Base-by-base conservation (phyloP, 805 yeast genomes). In the Ogataea trehalophila region DNA sequence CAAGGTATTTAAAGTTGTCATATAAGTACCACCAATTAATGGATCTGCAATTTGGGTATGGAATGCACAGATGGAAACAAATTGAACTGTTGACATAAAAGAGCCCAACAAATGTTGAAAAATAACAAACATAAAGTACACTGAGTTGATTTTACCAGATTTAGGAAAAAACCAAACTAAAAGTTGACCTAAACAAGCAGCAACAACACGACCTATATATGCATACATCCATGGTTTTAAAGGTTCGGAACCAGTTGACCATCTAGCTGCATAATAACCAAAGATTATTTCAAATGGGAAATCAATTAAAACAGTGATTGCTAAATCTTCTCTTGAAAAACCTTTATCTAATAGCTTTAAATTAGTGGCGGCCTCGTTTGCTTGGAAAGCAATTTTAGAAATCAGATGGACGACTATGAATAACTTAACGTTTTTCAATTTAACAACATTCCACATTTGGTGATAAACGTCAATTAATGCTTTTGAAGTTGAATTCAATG, bases 11-110 rank as follows among this genome's bases (percentile, higher is more conserved):
- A 94, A 72, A 0, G 96, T 83, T 0, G 99, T 94, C 98, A 94
- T 92, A 65, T 94, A 94, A 0, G 99, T 94, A 1, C 99, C 99
- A 16, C 99, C 99, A 58, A 94, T 87, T 17, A 82, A 68, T 0
- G 99, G 98, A 63, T 94, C 99, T 2, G 99, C 96, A 46, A 94
- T 87, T 57, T 84, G 82, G 3, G 97, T 92, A 68, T 92, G 97
- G 74, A 94, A 94, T 0, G 98, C 95, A 61, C 90, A 85, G 39
- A 94, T 81, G 1, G 95, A 86, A 17, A 94, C 98, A 69, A 94
- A 92, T 67, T 92, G 98, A 47, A 94, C 83, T 0, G 99, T 94
- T 6, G 90, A 77, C 95, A 92, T 87, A 67, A 94, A 91, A 9
- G 95, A 86, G 16, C 95, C 87, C 34, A 88, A 63, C 29, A 92